Evolutionary conservation across 768 basidiomycete species (phyloP).

Genomic region (Mycena kentingensis): DNA sequence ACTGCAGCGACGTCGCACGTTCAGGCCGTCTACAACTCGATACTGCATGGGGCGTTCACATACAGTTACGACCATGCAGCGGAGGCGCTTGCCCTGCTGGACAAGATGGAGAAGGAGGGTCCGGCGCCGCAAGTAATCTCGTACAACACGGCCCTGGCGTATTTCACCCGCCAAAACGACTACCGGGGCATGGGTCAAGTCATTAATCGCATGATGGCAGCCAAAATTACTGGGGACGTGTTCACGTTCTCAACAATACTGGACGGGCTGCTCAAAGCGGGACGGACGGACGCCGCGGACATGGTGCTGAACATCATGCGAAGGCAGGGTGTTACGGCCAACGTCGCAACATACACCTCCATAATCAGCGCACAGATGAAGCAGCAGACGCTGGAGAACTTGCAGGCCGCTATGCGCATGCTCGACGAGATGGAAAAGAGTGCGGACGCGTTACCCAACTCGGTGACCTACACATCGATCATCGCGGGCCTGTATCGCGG

Average conservation of each 20-base stretch:
- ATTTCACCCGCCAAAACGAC: slow-evolving; percentile 64
- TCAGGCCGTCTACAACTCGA: slow-evolving; percentile 69
- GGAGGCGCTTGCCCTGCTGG: slow-evolving; percentile 36
- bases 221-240: slow-evolving; percentile 68
- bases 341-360: slow-evolving; percentile 73
- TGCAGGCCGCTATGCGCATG: slow-evolving; percentile 68
- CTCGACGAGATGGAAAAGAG: slow-evolving; percentile 74
- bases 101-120: slow-evolving; percentile 47
- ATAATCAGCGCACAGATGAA: slow-evolving; percentile 78
- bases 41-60: slow-evolving; percentile 65
- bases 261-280: slow-evolving; percentile 69
- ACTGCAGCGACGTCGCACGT: slow-evolving; percentile 26
- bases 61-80: slow-evolving; percentile 43
- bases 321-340: slow-evolving; percentile 71
- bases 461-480: slow-evolving; percentile 82
- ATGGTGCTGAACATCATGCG: slow-evolving; percentile 74
- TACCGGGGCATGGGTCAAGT: slow-evolving; percentile 59
- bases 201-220: slow-evolving; percentile 57
- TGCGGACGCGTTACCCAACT: slow-evolving; percentile 57
- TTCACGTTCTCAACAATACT: slow-evolving; percentile 88
- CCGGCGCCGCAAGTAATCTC: slow-evolving; percentile 72
- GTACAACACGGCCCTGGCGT: slow-evolving; percentile 78
- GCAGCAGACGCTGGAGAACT: slow-evolving; percentile 50
- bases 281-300: slow-evolving; percentile 64
- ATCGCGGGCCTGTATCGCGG: slow-evolving; percentile 72